Evolutionary conservation across 2,329 filamentous ascomycete species (phyloP), one percentile per base, ranked within the genome.

Genomic region (Calycina herbarum): DNA sequence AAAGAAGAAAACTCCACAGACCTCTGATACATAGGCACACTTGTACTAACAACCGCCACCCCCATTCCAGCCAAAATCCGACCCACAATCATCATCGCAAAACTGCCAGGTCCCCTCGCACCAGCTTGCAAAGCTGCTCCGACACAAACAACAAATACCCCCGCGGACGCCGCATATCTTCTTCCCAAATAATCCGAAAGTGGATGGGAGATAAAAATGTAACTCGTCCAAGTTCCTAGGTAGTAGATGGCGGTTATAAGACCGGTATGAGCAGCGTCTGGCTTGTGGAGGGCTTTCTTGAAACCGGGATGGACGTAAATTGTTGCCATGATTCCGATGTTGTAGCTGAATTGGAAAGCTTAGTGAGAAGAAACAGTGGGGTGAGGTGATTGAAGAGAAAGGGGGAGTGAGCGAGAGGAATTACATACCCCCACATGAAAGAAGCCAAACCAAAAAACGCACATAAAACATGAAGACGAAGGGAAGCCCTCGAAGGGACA

Each of bases 1-100:
- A 1, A 38, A 3, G 2, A 38, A 38, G 1, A 57, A 7, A 13
- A 54, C 38, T n/a, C 2, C 2, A 65, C 72, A 29, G 40, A 83
- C 82, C 82, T 85, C 73, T 86, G 85, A 71, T 86, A 87, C 4
- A 87, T 71, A 1, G 85, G 85, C 62, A 87, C 84, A 3, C 81
- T 79, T 2, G 84, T 86, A 45, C 83, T 85, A 8, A 87, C 79
- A 20, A 86, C 76, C 2, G 83, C 83, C 5, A 83, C 81, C 2
- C 85, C 85, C 5, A 84, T 64, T 1, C 85, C 85, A 8, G 81
- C 82, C 29, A 86, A 76, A 33, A 84, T 78, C 20, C 85, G 78
- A 3, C 85, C 85, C 1, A 79, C 69, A 11, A 83, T 77, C 78
- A 87, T 82, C 77, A 82, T 79, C 5, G 73, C 77, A 7, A 82